Evolutionary conservation across 1,284 basidiomycete species (phyloP).

Genomic region (Malassezia sympodialis): DNA sequence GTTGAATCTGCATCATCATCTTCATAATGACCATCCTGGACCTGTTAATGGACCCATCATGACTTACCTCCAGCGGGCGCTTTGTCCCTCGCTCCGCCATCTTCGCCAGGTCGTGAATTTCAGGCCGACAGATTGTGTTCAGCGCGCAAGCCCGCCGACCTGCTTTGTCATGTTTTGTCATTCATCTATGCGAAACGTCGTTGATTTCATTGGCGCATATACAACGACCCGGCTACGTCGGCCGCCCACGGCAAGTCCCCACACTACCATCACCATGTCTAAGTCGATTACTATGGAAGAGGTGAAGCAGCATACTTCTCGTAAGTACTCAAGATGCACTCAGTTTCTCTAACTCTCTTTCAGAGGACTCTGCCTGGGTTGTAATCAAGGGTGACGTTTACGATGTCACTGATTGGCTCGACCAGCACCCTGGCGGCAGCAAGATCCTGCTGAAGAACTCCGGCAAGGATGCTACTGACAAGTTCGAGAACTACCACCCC

Average conservation of each 20-base stretch:
- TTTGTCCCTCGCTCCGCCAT: slow-evolving; percentile 7
- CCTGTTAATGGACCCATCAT: not conserved
- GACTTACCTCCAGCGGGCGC: slow-evolving; percentile 7
- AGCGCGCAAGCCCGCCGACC: not conserved
- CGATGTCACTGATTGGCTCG: slow-evolving; percentile 46
- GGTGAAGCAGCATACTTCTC: slow-evolving; percentile 15
- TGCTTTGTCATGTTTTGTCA: not conserved
- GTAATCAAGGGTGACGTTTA: slow-evolving; percentile 44
- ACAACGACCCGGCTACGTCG: not conserved
- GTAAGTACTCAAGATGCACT: slow-evolving; percentile 3
- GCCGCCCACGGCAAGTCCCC: not conserved
- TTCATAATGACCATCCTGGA: slow-evolving; percentile 2
- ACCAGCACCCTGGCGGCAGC: slow-evolving; percentile 47
- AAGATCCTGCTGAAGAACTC: slow-evolving; percentile 47
- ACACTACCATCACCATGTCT: slow-evolving; percentile 8
- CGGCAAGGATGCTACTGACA: slow-evolving; percentile 44
- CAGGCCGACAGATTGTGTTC: not conserved
- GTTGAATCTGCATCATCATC: not conserved
- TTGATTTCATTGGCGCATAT: not conserved
- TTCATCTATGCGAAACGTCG: not conserved
- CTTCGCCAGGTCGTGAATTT: not conserved
- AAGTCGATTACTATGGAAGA: slow-evolving; percentile 13
- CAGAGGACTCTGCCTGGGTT: slow-evolving; percentile 46
- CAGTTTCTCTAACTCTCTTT: not conserved
- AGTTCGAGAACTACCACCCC: slow-evolving; percentile 43